phyloP scores from a whole-genome alignment of 495 filamentous ascomycete genomes.

The Pseudevernia furfuracea region DNA sequence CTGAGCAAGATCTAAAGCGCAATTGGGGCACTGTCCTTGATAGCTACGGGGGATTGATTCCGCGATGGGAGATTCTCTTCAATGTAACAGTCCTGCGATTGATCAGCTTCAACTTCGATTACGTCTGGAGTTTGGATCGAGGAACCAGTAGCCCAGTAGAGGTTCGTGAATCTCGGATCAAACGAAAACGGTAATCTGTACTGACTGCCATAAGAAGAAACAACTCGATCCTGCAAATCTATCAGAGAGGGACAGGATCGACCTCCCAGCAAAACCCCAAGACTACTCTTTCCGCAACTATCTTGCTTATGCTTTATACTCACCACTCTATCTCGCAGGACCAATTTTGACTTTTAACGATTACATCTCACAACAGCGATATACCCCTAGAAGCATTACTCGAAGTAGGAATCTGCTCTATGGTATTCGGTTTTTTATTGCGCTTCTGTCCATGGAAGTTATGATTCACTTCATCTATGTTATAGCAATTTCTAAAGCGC shows the following conservation, averaged over 20 bases:
- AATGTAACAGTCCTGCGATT: constrained; percentile 90
- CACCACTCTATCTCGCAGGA: constrained; percentile 84
- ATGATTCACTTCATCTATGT: constrained; percentile 91
- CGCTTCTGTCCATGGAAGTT: constrained; percentile 85
- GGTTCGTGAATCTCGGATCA: constrained; percentile 47
- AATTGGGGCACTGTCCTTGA: constrained; percentile 63
- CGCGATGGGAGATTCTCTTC: constrained; percentile 91
- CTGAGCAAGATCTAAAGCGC: constrained; percentile 34
- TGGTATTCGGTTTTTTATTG: constrained; percentile 71
- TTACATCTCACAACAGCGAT: constrained; percentile 80
- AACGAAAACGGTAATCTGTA: background rate
- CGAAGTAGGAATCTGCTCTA: constrained; percentile 63
- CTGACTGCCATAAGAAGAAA: constrained; percentile 91
- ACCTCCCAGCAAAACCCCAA: constrained; percentile 57
- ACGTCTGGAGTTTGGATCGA: constrained; percentile 80
- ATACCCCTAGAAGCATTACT: constrained; percentile 61
- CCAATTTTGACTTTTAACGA: constrained; percentile 98
- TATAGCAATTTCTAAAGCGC: constrained; percentile 80
- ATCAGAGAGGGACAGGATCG: constrained; percentile 79
- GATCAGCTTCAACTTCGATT: constrained; percentile 95
- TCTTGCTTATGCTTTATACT: constrained; percentile 79
- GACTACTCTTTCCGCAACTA: constrained; percentile 81
- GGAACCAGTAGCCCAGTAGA: constrained; percentile 63
- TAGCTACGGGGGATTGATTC: constrained; percentile 67
- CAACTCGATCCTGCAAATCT: constrained; percentile 79